phyloP scores from a whole-genome alignment of 2,329 filamentous ascomycete genomes.

The Clonostachys byssicola region DNA sequence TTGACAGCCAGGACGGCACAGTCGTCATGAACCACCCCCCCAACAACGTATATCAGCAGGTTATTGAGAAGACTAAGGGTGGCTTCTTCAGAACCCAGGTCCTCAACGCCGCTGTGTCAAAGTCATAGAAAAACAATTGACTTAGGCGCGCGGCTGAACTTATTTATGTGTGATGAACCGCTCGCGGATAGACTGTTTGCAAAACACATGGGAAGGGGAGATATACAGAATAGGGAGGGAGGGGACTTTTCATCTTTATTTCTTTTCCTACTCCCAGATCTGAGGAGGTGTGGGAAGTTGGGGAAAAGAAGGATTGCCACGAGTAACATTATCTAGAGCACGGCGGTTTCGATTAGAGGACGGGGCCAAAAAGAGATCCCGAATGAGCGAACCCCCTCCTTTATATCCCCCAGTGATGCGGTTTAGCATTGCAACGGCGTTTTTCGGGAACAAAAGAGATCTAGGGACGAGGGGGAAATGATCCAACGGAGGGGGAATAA shows the following conservation, averaged over 20 bases:
- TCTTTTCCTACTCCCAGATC: too few relatives aligned
- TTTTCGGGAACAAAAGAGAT: constrained; percentile 4
- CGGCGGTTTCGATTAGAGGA: too few relatives aligned
- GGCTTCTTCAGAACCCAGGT: constrained; percentile 99
- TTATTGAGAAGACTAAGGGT: constrained; percentile 98
- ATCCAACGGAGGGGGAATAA: neutral
- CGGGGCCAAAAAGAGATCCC: too few relatives aligned
- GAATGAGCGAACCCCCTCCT: neutral
- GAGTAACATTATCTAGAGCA: too few relatives aligned
- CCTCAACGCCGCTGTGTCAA: constrained; percentile 63
- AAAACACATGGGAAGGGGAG: too few relatives aligned
- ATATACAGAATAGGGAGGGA: too few relatives aligned
- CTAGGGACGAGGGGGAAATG: constrained; percentile 1
- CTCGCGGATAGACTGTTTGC: too few relatives aligned
- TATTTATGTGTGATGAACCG: neutral
- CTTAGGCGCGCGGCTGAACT: neutral
- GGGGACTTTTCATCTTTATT: too few relatives aligned
- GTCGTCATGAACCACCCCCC: constrained; percentile 99
- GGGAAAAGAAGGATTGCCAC: too few relatives aligned
- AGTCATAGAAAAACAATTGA: constrained; percentile 12
- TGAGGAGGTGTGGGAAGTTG: too few relatives aligned
- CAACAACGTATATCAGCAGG: constrained; percentile 97
- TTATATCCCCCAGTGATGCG: constrained; percentile 6
- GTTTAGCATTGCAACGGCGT: constrained; percentile 12
- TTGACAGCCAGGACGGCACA: constrained; percentile 97